Evolutionary conservation across 495 filamentous ascomycete genomes (phyloP), one percentile per base, ranked within the genome.

Genomic region (Penicillium samsonianum): DNA sequence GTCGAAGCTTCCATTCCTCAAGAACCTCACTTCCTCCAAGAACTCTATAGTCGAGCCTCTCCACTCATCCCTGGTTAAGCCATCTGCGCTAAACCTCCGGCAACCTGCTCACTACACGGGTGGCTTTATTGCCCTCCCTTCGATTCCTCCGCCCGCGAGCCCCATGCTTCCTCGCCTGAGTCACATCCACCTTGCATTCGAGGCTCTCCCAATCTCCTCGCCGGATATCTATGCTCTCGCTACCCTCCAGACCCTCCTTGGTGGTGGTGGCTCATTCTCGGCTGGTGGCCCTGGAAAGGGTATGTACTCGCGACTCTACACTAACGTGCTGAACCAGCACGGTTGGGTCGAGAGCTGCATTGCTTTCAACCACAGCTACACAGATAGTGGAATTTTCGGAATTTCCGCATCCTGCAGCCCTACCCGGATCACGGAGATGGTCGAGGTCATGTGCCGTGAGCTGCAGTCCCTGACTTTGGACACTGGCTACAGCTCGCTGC

Each of bases 221-320:
- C 84, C 87, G 3, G 94, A 98, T 67, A 96, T 99, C 64, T 99
- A 97, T 69, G 93, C 94, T 38, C 84, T 97, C 25, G 94, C 94
- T 23, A 96, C 92, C n/a, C 80, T 99, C 0, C 95, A 97, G 70
- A 97, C 91, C 4, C 87, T 99, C 31, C 88, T 99, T 23, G 94
- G 94, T 42, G 94, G 94, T 7, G 94, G 94, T 52, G 95, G 95
- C 16, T 96, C 91, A 53, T 99, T 99, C 78, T 92, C 88, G n/a
- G 94, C 94, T 40, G 94, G 94, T 61, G 94, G 94, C 3, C 94
- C 94, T 19, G 94, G 94, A 46, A 99, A 99, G 78, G 94, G 94
- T 58, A 98, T 98, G 94, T 98, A 96, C 77, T 93, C 90, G 17
- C 89, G 95, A 6, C 83, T 98, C 28, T 98, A 96, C 78, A 98